These are phyloP conservation scores for Macrocybe gigantea DNA, from an alignment of 768 basidiomycete species.

Conservation along the genomic window DNA sequence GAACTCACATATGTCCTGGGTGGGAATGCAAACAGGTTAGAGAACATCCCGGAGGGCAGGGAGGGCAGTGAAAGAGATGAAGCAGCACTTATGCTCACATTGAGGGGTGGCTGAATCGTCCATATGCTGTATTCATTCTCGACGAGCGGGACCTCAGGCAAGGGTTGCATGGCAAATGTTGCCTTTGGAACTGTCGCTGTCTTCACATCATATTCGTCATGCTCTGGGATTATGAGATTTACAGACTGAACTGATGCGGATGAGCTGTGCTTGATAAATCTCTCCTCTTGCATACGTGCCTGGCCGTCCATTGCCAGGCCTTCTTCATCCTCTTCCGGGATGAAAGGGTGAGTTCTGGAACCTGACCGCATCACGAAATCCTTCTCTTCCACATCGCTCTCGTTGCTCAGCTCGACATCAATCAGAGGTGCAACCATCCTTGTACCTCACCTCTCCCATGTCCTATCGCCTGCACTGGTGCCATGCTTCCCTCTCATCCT, in stretches of 20 bases:
- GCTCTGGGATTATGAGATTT: slow-evolving; percentile 20
- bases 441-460: slow-evolving; percentile 16
- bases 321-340: slow-evolving; percentile 68
- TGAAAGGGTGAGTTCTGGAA: slow-evolving; percentile 49
- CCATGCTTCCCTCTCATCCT: slow-evolving; percentile 58
- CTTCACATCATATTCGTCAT: slow-evolving; percentile 23
- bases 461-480: slow-evolving; percentile 45
- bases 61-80: slow-evolving; percentile 12
- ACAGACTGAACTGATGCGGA: slow-evolving; percentile 4
- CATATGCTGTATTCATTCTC: neutral
- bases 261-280: no score
- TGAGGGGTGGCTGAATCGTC: neutral
- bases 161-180: slow-evolving; percentile 19
- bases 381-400: slow-evolving; percentile 65
- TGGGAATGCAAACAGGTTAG: slow-evolving; percentile 21
- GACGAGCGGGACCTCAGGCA: no score
- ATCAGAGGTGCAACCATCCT: slow-evolving; percentile 49
- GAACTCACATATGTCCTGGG: no score
- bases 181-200: slow-evolving; percentile 32
- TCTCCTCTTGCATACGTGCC: no score
- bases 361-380: slow-evolving; percentile 31
- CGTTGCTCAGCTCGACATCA: slow-evolving; percentile 71
- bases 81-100: slow-evolving; percentile 15
- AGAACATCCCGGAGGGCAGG: slow-evolving; percentile 1
- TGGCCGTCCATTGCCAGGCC: no score